Evolutionary conservation across 2,329 filamentous ascomycete species (phyloP).

Genomic region (Penicillium sp.): DNA sequence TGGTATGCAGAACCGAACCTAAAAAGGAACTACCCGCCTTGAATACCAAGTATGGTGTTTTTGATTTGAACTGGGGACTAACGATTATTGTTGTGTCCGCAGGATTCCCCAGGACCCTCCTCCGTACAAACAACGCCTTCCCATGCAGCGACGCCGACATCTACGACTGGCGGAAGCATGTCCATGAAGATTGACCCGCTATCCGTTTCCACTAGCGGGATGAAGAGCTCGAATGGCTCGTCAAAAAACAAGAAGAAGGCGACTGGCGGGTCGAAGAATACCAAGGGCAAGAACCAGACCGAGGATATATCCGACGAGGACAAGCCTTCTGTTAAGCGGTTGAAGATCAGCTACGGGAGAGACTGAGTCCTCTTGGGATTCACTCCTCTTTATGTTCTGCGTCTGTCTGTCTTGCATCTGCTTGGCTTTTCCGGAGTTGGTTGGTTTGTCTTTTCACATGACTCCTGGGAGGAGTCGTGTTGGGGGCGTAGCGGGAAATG

Average conservation of each 20-base stretch:
- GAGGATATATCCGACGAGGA: conserved; percentile 37
- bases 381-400: background rate
- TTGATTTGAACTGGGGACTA: background rate
- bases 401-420: conserved; percentile 4
- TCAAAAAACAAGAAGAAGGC: conserved; percentile 48
- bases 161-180: conserved; percentile 31
- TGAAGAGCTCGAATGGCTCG: conserved; percentile 26
- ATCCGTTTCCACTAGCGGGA: conserved; percentile 7
- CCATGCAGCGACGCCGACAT: conserved; percentile 48
- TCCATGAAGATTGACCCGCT: conserved; percentile 28
- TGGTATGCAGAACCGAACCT: conserved; percentile 28
- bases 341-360: conserved; percentile 49
- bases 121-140: conserved; percentile 50
- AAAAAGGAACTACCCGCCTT: background rate
- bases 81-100: background rate
- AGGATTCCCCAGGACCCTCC: conserved; percentile 47
- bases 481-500: conserved; percentile 5
- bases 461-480: conserved; percentile 5
- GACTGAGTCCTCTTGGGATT: conserved; percentile 29
- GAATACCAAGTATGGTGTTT: background rate
- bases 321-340: conserved; percentile 43
- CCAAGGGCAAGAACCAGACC: conserved; percentile 31
- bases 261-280: conserved; percentile 29
- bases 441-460: conserved; percentile 1
- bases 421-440: conserved; percentile 13